A percentile compares a stretch with the other conserved stretches of the same genome.
These are phyloP conservation scores for Polytrichum commune DNA, from an alignment of 225 moss, liverwort and hornwort species.

Conservation along the genomic window DNA sequence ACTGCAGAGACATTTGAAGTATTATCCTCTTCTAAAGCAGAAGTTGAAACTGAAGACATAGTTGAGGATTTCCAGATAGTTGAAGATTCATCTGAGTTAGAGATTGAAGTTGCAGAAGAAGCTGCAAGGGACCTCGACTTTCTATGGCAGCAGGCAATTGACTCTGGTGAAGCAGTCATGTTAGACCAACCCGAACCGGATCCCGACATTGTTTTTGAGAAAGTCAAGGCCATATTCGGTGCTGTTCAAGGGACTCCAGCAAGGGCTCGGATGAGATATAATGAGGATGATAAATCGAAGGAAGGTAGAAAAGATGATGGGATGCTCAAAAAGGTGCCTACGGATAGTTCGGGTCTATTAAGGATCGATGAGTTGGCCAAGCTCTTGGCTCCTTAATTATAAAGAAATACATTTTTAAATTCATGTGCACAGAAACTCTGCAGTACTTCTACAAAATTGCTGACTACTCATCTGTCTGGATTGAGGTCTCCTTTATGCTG, in stretches of 20 bases:
- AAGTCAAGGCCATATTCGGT: constrained; percentile 34
- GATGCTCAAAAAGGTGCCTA: constrained; percentile 30
- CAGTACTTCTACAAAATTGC: too few species aligned
- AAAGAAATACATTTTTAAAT: too few species aligned
- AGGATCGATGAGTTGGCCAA: constrained; percentile 56
- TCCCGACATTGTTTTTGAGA: constrained; percentile 36
- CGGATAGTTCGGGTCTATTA: constrained; percentile 46
- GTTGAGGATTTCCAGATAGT: neutral
- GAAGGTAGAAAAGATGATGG: constrained; percentile 25
- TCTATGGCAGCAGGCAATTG: constrained; percentile 40
- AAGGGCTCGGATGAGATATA: constrained; percentile 32
- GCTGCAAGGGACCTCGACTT: constrained; percentile 38
- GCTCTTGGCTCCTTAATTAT: constrained; percentile 40
- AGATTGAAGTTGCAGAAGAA: constrained; percentile 5
- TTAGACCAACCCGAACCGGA: constrained; percentile 33
- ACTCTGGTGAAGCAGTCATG: constrained; percentile 27
- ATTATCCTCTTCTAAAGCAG: too few species aligned
- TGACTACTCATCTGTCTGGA: too few species aligned
- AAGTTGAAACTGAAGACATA: too few species aligned
- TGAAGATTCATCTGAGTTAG: neutral
- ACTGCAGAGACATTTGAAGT: too few species aligned
- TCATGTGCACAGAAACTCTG: too few species aligned
- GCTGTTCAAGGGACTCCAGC: constrained; percentile 29
- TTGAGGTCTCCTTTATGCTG: too few species aligned
- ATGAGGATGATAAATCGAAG: constrained; percentile 31